These are phyloP conservation scores for Solidago caesia DNA, from an alignment of 129 eudicot genomes.

Conservation along the genomic window DNA sequence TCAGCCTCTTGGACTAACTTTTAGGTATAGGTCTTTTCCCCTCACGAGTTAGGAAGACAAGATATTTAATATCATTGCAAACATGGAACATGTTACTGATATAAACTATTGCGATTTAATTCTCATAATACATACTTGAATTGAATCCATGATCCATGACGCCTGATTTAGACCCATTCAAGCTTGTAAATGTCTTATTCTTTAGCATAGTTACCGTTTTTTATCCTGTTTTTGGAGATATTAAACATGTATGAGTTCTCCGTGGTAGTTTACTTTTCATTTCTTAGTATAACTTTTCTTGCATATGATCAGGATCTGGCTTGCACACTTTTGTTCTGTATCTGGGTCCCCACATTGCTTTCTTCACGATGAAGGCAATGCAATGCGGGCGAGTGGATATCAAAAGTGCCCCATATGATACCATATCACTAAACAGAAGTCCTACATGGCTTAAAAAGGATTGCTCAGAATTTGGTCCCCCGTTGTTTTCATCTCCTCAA, in stretches of 20 bases:
- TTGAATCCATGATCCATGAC: too few species aligned
- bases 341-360: slow-evolving; percentile 85
- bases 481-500: slow-evolving; percentile 41
- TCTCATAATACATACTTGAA: too few species aligned
- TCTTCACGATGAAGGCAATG: slow-evolving; percentile 71
- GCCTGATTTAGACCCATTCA: too few species aligned
- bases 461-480: slow-evolving; percentile 75
- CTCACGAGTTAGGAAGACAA: too few species aligned
- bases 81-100: too few species aligned
- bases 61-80: too few species aligned
- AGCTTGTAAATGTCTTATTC: not conserved
- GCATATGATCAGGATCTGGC: slow-evolving; percentile 60
- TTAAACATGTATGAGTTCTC: not conserved
- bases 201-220: not conserved
- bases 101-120: too few species aligned
- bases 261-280: not conserved
- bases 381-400: slow-evolving; percentile 84
- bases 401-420: slow-evolving; percentile 78
- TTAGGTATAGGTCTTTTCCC: too few species aligned
- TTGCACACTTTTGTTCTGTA: slow-evolving; percentile 86
- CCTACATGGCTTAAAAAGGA: slow-evolving; percentile 79
- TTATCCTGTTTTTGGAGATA: too few species aligned
- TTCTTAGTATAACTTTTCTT: not conserved
- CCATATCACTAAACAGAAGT: slow-evolving; percentile 55
- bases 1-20: not conserved